phyloP scores from a whole-genome alignment of 306 rosid species.

The Abrus precatorius region DNA sequence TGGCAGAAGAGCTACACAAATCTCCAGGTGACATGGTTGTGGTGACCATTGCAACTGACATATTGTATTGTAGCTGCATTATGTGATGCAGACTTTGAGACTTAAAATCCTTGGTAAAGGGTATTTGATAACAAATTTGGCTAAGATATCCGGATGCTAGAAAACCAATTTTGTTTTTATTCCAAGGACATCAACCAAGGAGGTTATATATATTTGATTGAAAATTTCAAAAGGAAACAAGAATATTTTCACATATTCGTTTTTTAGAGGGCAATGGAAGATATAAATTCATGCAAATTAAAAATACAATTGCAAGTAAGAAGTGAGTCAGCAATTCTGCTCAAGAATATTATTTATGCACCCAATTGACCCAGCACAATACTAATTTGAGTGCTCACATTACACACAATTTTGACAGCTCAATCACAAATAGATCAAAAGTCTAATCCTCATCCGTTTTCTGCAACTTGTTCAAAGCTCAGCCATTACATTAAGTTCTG shows the following conservation, averaged over 20 bases:
- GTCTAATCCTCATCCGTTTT: neutral
- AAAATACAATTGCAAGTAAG: neutral
- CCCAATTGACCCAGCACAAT: neutral
- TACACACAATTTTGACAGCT: neutral
- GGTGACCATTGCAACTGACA: neutral
- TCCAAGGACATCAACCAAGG: neutral
- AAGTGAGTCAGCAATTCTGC: neutral
- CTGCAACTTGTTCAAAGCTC: neutral
- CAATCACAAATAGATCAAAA: neutral
- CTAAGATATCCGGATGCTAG: neutral
- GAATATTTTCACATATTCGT: neutral
- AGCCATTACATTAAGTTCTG: neutral
- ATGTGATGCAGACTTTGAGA: neutral
- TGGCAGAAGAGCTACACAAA: neutral
- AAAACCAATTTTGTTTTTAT: neutral
- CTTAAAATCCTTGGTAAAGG: neutral
- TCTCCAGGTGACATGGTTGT: neutral
- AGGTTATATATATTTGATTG: neutral
- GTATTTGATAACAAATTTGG: neutral
- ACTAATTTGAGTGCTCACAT: neutral
- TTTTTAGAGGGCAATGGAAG: neutral
- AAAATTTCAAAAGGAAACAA: constrained; percentile 1
- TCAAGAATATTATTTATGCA: neutral
- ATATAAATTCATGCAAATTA: neutral
- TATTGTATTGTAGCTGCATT: neutral